phyloP scores from a whole-genome alignment of 2,329 filamentous ascomycete species.

The Aotearoamyces nothofagi region DNA sequence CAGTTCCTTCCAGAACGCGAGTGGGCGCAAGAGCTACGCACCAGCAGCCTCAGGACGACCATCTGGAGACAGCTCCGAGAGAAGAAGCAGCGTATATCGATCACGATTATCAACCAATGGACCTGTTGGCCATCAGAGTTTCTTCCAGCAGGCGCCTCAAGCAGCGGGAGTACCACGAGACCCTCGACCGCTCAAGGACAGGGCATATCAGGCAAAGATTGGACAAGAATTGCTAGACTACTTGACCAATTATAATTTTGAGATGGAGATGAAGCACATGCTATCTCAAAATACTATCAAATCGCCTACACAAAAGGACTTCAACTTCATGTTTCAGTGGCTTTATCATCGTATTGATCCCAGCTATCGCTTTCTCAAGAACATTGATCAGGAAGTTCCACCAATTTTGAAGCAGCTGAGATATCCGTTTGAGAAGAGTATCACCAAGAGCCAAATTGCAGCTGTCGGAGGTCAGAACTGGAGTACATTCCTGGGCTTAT shows the following conservation, averaged over 20 bases:
- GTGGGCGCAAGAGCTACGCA: slow-evolving; percentile 42
- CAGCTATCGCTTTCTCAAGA: slow-evolving; percentile 82
- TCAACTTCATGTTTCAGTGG: slow-evolving; percentile 97
- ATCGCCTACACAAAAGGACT: slow-evolving; percentile 95
- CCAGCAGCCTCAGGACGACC: slow-evolving; percentile 21
- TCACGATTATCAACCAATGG: slow-evolving; percentile 52
- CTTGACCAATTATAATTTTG: slow-evolving; percentile 84
- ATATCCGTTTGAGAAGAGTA: slow-evolving; percentile 89
- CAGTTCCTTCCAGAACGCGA: slow-evolving; percentile 58
- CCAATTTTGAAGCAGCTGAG: slow-evolving; percentile 83
- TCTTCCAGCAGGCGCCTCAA: slow-evolving; percentile 79
- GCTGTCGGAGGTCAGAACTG: slow-evolving; percentile 96
- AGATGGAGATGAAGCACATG: slow-evolving; percentile 92
- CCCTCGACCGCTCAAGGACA: slow-evolving; percentile 72
- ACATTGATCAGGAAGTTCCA: slow-evolving; percentile 89
- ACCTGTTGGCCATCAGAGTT: slow-evolving; percentile 69
- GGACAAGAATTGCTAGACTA: slow-evolving; percentile 86
- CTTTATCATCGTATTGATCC: slow-evolving; percentile 93
- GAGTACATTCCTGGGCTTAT: slow-evolving; percentile 81
- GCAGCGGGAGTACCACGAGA: slow-evolving; percentile 74
- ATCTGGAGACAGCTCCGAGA: slow-evolving; percentile 31
- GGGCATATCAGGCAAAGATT: slow-evolving; percentile 65
- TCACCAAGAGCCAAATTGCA: slow-evolving; percentile 89
- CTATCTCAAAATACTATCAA: slow-evolving; percentile 84
- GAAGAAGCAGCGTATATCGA: slow-evolving; percentile 74